Evolutionary conservation across 345 rosid genomes (phyloP), one percentile per base, ranked within the genome.

Genomic region (Euphorbia lathyris): DNA sequence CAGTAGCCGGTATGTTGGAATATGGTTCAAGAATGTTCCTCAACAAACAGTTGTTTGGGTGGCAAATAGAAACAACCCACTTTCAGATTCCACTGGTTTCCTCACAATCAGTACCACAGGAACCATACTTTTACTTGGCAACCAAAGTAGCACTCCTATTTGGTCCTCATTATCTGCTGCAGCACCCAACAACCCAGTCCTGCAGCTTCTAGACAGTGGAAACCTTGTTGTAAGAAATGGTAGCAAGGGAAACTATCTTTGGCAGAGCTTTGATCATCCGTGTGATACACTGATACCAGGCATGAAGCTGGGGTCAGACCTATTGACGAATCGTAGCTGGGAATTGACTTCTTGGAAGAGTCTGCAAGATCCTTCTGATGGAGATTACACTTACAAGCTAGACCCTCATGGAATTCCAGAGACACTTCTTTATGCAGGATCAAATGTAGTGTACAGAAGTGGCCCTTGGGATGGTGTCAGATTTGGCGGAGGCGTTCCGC

Each of bases 221-320:
- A 79, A 79, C 36, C 70, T 79, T 7, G 74, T 72, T 14, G 55
- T 79, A 25, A 63, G 10, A 26, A 62, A 70, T 40, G 36, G 55
- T 22, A 36, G 27, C n/a, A 72, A 9, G 1, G 82, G 42, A 34
- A 67, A 76, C 69, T 9, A 69, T 48, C 36, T 51, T 5, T 91
- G 93, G 96, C 85, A 84, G 67, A 91, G 95, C 85, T 85, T 87
- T 70, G 36, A 86, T 8, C 34, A 85, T 65, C 91, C 90, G 27
- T 81, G 91, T 0, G 91, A 91, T 48, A 85, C 96, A 0, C 78
- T 71, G 25, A 73, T 87, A 1, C 91, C 91, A 0, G 83, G 83
- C 20, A 89, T 89, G 96, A 82, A 74, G 76, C 84, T 78, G 72
- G 64, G 79, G 3, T 89, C 79, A 57, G 85, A 83, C 55, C 2